Evolutionary conservation across 148 eudicot species (phyloP).

Genomic region (Arbutus unedo): DNA sequence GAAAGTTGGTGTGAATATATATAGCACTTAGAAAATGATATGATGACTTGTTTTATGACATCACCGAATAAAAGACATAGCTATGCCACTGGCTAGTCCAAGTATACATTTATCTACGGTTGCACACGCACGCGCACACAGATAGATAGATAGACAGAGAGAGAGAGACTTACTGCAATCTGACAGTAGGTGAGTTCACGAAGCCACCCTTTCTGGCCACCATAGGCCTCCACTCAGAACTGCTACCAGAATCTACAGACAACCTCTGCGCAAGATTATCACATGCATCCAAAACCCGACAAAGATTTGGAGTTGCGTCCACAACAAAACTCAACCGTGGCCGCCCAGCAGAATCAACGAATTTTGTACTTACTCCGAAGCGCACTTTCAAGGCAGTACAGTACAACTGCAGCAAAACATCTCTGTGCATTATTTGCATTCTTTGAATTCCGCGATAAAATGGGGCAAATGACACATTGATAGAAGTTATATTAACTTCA

Average conservation of each 20-base stretch:
- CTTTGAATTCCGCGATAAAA: slow-evolving; percentile 45
- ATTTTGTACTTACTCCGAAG: slow-evolving; percentile 67
- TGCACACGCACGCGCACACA: accelerated
- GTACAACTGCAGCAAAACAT: slow-evolving; percentile 37
- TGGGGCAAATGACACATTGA: slow-evolving; percentile 44
- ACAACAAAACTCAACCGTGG: slow-evolving; percentile 81
- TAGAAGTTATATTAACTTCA: slow-evolving; percentile 46
- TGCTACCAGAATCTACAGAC: slow-evolving; percentile 59
- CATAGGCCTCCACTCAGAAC: slow-evolving; percentile 76
- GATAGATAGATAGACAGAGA: background rate
- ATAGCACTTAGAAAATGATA: background rate
- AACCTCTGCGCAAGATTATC: slow-evolving; percentile 55
- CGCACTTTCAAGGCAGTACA: slow-evolving; percentile 57
- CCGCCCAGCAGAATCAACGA: slow-evolving; percentile 65
- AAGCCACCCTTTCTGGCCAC: slow-evolving; percentile 66
- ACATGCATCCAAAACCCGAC: slow-evolving; percentile 62
- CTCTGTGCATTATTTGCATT: slow-evolving; percentile 57
- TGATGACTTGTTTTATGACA: background rate
- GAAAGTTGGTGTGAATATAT: background rate
- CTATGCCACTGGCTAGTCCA: background rate
- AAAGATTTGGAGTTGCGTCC: slow-evolving; percentile 61
- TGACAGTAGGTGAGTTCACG: slow-evolving; percentile 59
- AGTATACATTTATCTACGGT: background rate
- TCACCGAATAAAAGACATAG: background rate
- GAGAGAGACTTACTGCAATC: slow-evolving; percentile 67